Percentiles rank a stretch among this genome's conserved stretches.
phyloP scores from a whole-genome alignment of 768 basidiomycete species.

The Boletus coccyginus region DNA sequence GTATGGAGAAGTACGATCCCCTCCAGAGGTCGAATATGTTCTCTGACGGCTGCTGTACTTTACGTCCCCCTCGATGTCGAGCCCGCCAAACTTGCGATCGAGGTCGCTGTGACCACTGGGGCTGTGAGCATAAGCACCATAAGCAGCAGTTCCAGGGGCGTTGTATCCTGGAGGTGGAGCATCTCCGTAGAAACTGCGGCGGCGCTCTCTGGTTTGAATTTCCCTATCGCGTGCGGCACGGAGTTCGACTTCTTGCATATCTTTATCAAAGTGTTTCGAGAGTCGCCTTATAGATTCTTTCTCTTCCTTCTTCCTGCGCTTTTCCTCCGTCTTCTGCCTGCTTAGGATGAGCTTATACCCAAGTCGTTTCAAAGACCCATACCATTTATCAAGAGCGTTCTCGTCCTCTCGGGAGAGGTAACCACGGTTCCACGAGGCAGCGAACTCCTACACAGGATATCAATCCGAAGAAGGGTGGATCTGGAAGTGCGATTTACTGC shows the following conservation, averaged over 20 bases:
- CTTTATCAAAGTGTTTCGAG: slow-evolving; percentile 38
- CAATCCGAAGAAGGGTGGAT: neutral
- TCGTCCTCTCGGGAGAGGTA: slow-evolving; percentile 40
- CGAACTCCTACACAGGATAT: slow-evolving; percentile 47
- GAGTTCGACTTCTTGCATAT: slow-evolving; percentile 52
- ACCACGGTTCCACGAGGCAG: slow-evolving; percentile 53
- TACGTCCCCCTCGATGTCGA: slow-evolving; percentile 33
- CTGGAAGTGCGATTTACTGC: slow-evolving; percentile 38
- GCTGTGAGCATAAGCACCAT: slow-evolving; percentile 26
- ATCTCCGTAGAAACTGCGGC: slow-evolving; percentile 51
- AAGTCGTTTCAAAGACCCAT: slow-evolving; percentile 6
- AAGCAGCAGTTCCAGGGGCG: slow-evolving; percentile 18
- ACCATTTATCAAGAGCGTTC: slow-evolving; percentile 48
- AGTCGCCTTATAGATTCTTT: slow-evolving; percentile 39
- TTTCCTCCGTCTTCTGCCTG: slow-evolving; percentile 50
- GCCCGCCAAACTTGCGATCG: slow-evolving; percentile 37
- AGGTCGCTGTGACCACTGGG: slow-evolving; percentile 31
- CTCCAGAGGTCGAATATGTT: slow-evolving; percentile 45
- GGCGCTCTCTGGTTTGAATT: slow-evolving; percentile 45
- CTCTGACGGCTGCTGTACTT: slow-evolving; percentile 37
- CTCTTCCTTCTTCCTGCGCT: slow-evolving; percentile 53
- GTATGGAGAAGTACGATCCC: slow-evolving; percentile 27
- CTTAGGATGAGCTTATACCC: slow-evolving; percentile 12
- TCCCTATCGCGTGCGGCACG: slow-evolving; percentile 59
- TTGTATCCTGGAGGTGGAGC: slow-evolving; percentile 30